Evolutionary conservation across 257 asterid species (phyloP).

Genomic region (Leptodermis oblonga): DNA sequence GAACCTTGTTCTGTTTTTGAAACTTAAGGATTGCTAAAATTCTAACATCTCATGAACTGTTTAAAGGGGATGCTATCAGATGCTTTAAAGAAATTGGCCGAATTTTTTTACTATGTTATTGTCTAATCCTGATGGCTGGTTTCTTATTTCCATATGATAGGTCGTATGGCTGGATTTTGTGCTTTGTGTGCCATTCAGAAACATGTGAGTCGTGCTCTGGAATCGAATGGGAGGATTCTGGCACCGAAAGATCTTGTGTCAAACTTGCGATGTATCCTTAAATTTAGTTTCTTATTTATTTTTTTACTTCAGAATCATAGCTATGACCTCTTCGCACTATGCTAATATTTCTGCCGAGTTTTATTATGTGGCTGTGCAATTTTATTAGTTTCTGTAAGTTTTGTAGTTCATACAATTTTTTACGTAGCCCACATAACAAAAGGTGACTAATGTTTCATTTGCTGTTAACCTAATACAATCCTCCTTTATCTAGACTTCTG

Average conservation of each 20-base stretch:
- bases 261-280: slow-evolving; percentile 87
- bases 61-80: neutral
- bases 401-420: too few relatives aligned
- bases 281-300: neutral
- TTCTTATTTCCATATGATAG: slow-evolving; percentile 33
- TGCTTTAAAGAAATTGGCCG: neutral
- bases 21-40: neutral
- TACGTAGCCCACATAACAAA: too few relatives aligned
- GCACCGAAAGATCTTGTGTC: slow-evolving; percentile 99
- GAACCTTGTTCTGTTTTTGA: neutral
- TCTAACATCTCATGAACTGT: neutral
- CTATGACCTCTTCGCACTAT: neutral
- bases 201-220: slow-evolving; percentile 93
- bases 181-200: slow-evolving; percentile 96
- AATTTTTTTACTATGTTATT: neutral
- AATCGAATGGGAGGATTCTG: slow-evolving; percentile 84
- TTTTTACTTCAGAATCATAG: neutral
- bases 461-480: neutral
- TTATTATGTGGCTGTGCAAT: neutral
- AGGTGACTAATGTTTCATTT: neutral
- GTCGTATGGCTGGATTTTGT: slow-evolving; percentile 91
- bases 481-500: neutral
- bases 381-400: neutral
- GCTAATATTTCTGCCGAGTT: neutral
- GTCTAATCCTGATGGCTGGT: neutral